Evolutionary conservation across 2,329 filamentous ascomycete species (phyloP).

Genomic region (Neonectria sp.): DNA sequence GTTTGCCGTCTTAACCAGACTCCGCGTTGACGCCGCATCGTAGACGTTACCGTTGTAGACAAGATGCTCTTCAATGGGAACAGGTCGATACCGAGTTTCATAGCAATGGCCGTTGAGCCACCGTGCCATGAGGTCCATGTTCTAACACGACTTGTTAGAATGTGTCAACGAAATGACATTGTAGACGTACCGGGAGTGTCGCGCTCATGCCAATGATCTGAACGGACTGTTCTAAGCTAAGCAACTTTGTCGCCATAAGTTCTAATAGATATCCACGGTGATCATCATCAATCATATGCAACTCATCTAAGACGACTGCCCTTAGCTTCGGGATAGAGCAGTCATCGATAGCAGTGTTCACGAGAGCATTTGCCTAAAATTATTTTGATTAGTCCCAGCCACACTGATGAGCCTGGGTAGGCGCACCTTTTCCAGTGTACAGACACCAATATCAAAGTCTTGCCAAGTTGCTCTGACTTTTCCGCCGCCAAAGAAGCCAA

Average conservation of each 20-base stretch:
- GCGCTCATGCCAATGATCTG: conserved; percentile 88
- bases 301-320: conserved; percentile 80
- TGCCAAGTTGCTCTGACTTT: conserved; percentile 77
- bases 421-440: conserved; percentile 80
- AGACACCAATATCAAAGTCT: conserved; percentile 84
- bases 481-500: conserved; percentile 83
- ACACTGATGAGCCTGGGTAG: background rate
- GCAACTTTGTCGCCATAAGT: conserved; percentile 79
- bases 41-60: conserved; percentile 81
- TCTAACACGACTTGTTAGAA: conserved; percentile 60
- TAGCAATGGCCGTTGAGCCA: conserved; percentile 83
- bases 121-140: conserved; percentile 76
- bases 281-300: conserved; percentile 88
- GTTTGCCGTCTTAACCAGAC: conserved; percentile 70
- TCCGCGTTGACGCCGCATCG: conserved; percentile 68
- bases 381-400: conserved; percentile 17
- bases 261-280: conserved; percentile 83
- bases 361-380: conserved; percentile 77
- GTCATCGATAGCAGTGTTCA: conserved; percentile 82
- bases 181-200: conserved; percentile 76
- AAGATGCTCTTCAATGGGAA: conserved; percentile 83
- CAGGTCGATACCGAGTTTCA: conserved; percentile 79
- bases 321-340: conserved; percentile 75
- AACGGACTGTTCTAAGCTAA: conserved; percentile 76
- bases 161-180: conserved; percentile 37